phyloP scores from a whole-genome alignment of 2,329 filamentous ascomycete genomes.

The Cadophora sp. region DNA sequence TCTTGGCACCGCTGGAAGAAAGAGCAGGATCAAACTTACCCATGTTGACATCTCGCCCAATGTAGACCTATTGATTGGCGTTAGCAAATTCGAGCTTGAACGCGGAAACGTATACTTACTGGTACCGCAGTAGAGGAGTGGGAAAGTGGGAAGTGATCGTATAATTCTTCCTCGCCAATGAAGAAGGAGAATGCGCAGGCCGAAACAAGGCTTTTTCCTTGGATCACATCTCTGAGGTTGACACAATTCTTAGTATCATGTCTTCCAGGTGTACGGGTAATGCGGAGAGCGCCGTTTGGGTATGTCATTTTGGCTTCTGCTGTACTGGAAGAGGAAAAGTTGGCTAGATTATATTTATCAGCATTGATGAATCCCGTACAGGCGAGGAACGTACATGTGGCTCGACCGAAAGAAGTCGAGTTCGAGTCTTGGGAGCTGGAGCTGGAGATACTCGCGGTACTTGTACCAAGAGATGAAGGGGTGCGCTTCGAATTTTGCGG shows the following conservation, averaged over 20 bases:
- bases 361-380: background rate
- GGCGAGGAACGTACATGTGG: background rate
- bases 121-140: conserved; percentile 24
- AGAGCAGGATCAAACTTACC: conserved; percentile 4
- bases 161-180: conserved; percentile 26
- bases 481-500: background rate
- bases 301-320: conserved; percentile 22
- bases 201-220: conserved; percentile 24
- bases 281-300: conserved; percentile 26
- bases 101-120: conserved; percentile 14
- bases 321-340: background rate
- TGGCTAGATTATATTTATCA: background rate
- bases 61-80: conserved; percentile 20
- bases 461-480: background rate
- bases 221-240: conserved; percentile 26
- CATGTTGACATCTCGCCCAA: conserved; percentile 27
- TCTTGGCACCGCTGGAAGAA: background rate
- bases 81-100: background rate
- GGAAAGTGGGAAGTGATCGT: conserved; percentile 28
- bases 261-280: conserved; percentile 30
- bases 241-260: conserved; percentile 26
- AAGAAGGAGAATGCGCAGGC: conserved; percentile 29
- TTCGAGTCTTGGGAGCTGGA: background rate
- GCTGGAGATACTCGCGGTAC: background rate
- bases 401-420: background rate